Evolutionary conservation across 208 protist genomes (phyloP), one percentile per base, ranked within the genome.

Genomic region (Trypanosomatidae sp.): DNA sequence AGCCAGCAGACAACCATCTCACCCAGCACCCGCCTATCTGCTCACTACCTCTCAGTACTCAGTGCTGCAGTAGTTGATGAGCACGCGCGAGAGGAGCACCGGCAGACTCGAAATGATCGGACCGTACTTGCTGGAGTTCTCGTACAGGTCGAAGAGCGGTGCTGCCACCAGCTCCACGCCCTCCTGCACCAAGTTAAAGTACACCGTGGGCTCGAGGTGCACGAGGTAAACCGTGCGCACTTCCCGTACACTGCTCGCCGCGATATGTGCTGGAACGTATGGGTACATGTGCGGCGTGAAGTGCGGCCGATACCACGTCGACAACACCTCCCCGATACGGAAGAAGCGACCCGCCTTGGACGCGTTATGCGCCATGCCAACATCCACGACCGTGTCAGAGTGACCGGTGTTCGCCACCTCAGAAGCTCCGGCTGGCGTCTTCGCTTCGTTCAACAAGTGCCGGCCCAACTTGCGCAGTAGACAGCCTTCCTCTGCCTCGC

Each of bases 201-300:
- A 81, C 69, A 88, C 83, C 60, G 82, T 84, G 13, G 89, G 82
- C 66, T 90, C 84, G 22, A 97, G 28, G 70, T 93, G 87, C 0
- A 97, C 89, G 9, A 98, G 80, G 76, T 93, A 95, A n/a, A 98
- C 56, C 28, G 84, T 91, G 13, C 89, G 90, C 33, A 91, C 71
- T 74, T 98, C 94, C 77, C 92, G 96, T 60, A 96, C 86, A 56
- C 81, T 84, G 43, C 69, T 79, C 36, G 87, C 74, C 5, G 93
- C 80, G 22, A 98, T 84, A 77, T 98, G 96, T 1, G 92, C 79
- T 2, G 96, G 96, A 3, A 95, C 74, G 85, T 98, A 98, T 17
- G 96, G 96, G 74, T 98, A 98, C 90, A 97, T 93, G 53, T 94
- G 83, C 1, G 87, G 88, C 3, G 85, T 92, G 65, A 96, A 95